These are phyloP conservation scores for Cordia subcordata DNA, from an alignment of 257 asterid species.

Conservation along the genomic window DNA sequence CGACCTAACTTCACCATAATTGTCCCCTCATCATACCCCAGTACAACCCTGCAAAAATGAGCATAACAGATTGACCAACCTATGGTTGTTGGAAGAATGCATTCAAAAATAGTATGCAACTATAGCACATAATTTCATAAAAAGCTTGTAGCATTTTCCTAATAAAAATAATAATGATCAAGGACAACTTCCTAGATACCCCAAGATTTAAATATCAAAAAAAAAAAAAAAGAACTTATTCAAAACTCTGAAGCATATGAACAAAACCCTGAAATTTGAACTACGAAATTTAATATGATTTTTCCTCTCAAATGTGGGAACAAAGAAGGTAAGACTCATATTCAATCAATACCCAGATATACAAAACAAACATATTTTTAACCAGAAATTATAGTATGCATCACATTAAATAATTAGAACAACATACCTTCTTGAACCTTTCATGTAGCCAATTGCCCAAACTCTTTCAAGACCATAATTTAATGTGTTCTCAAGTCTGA, in stretches of 20 bases:
- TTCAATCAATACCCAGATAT: not conserved
- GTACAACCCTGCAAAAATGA: constrained; percentile 64
- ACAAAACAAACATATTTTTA: constrained; percentile 6
- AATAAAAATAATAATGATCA: no score
- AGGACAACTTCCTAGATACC: no score
- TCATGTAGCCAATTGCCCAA: constrained; percentile 93
- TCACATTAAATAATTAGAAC: constrained; percentile 6
- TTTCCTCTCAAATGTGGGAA: no score
- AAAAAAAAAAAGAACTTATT: no score
- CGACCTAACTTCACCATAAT: constrained; percentile 98
- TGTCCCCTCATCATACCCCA: constrained; percentile 98
- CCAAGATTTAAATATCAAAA: no score
- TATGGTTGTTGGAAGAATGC: constrained; percentile 6
- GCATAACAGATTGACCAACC: constrained; percentile 13
- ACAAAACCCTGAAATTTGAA: no score
- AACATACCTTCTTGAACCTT: constrained; percentile 86
- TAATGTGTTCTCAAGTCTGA: constrained; percentile 93
- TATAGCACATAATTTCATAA: not conserved
- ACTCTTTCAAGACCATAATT: constrained; percentile 98
- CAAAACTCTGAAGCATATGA: no score
- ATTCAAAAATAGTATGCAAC: constrained; percentile 1
- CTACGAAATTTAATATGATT: no score
- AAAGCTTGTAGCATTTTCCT: no score
- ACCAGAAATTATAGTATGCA: constrained; percentile 1
- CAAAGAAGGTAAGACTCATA: no score